Evolutionary conservation across 768 basidiomycete species (phyloP).

Genomic region (Coprinopsis sp.): DNA sequence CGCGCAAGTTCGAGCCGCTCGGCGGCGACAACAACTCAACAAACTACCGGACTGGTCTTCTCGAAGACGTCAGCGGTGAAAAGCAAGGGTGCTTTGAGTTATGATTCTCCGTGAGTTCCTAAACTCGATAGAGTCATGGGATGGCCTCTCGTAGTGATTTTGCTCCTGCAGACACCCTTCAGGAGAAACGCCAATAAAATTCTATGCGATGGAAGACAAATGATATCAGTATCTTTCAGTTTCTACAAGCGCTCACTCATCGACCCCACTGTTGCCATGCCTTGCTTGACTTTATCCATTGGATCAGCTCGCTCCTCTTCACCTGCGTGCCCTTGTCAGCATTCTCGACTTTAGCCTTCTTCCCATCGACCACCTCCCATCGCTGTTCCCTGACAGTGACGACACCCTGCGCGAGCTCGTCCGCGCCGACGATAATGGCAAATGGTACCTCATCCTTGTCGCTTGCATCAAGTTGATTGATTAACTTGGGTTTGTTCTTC

Average conservation of each 20-base stretch:
- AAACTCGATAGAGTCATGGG: too few species aligned
- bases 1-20: too few species aligned
- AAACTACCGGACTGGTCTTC: too few species aligned
- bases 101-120: too few species aligned
- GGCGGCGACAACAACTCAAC: too few species aligned
- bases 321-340: slow-evolving; percentile 65
- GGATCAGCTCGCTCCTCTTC: slow-evolving; percentile 53
- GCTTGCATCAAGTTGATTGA: slow-evolving; percentile 81
- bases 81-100: too few species aligned
- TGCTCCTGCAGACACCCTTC: too few species aligned
- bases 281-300: slow-evolving; percentile 53
- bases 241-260: slow-evolving; percentile 19
- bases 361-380: slow-evolving; percentile 71
- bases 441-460: slow-evolving; percentile 93
- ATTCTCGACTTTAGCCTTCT: slow-evolving; percentile 62
- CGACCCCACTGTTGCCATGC: slow-evolving; percentile 40
- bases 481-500: slow-evolving; percentile 87
- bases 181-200: too few species aligned
- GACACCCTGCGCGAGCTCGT: slow-evolving; percentile 78
- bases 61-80: too few species aligned
- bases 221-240: too few species aligned
- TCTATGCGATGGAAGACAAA: too few species aligned
- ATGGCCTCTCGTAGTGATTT: too few species aligned
- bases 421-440: slow-evolving; percentile 84
- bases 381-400: slow-evolving; percentile 91